These are phyloP conservation scores for Pythium phragmiticola DNA, from an alignment of 352 stramenopile species.

Conservation along the genomic window DNA sequence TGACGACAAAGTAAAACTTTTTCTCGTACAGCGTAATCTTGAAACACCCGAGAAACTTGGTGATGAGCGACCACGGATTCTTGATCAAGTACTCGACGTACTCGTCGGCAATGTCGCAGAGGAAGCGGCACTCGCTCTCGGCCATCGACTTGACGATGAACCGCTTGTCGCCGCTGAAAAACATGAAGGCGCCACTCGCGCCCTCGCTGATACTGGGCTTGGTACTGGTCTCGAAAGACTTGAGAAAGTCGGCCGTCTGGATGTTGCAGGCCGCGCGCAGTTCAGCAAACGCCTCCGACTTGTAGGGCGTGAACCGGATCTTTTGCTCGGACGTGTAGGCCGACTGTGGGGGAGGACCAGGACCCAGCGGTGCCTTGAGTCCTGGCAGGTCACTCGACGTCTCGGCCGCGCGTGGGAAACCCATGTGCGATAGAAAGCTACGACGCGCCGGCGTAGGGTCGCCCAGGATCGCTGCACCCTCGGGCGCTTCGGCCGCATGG, in stretches of 20 bases:
- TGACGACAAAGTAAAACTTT: slow-evolving; percentile 91
- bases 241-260: slow-evolving; percentile 55
- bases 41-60: slow-evolving; percentile 90
- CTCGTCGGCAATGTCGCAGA: slow-evolving; percentile 81
- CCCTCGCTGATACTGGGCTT: slow-evolving; percentile 90
- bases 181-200: slow-evolving; percentile 90
- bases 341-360: slow-evolving; percentile 2
- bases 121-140: slow-evolving; percentile 75
- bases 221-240: slow-evolving; percentile 78
- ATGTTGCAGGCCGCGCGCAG: slow-evolving; percentile 73
- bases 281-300: slow-evolving; percentile 68
- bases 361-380: slow-evolving; percentile 13
- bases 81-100: slow-evolving; percentile 86
- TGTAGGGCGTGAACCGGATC: slow-evolving; percentile 79
- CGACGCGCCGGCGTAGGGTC: neutral
- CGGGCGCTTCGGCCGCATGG: too few relatives aligned
- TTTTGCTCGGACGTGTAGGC: slow-evolving; percentile 30
- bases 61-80: slow-evolving; percentile 77
- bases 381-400: slow-evolving; percentile 12
- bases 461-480: too few relatives aligned
- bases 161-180: slow-evolving; percentile 88
- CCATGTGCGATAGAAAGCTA: slow-evolving; percentile 26
- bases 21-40: slow-evolving; percentile 89
- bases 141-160: slow-evolving; percentile 92
- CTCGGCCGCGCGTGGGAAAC: slow-evolving; percentile 21